These are phyloP conservation scores for Colletotrichum godetiae DNA, from an alignment of 2,329 filamentous ascomycete genomes.

Conservation along the genomic window DNA sequence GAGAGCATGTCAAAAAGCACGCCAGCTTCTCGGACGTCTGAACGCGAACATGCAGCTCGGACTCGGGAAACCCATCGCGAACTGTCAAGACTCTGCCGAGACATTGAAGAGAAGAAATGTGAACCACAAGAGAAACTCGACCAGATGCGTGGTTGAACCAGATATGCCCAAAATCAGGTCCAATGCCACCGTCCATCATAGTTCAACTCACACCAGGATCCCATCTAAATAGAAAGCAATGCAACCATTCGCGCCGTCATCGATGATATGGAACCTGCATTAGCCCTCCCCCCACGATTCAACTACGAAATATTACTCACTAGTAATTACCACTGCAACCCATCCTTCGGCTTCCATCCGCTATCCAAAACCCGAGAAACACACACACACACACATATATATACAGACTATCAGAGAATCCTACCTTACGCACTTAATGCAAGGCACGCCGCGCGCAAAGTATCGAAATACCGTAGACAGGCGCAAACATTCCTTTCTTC, in stretches of 20 bases:
- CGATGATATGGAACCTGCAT: background rate
- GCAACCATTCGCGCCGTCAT: background rate
- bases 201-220: background rate
- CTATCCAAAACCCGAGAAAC: background rate
- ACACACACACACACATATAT: background rate
- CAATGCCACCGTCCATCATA: background rate
- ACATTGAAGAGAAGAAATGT: background rate
- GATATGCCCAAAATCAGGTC: background rate
- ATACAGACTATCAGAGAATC: no score
- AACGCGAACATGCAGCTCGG: background rate
- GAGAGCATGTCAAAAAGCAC: background rate
- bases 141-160: background rate
- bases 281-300: background rate
- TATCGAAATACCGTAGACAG: background rate
- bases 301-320: background rate
- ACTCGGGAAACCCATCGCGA: no score
- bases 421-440: constrained; percentile 7
- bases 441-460: background rate
- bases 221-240: background rate
- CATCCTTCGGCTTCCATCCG: background rate
- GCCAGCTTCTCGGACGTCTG: background rate
- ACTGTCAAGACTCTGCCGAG: background rate
- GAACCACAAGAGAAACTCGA: background rate
- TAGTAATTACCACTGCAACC: background rate
- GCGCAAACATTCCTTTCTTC: background rate